Conservation (phyloP, 2,329 filamentous ascomycete species). For the Onygenales sp. region DNA sequence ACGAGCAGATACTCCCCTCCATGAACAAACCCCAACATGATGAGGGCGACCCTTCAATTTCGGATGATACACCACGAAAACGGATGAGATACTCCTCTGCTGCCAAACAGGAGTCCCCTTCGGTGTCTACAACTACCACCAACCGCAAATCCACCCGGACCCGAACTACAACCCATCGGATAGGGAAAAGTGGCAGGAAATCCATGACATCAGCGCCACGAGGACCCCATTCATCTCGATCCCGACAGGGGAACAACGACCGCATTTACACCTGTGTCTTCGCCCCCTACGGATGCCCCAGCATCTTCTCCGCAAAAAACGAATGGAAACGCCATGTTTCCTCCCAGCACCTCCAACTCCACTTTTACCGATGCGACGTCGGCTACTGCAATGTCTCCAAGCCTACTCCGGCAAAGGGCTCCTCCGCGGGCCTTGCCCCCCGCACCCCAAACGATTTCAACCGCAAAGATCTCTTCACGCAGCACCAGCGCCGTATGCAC, state of each 20-base stretch:
- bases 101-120: not conserved
- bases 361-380: constrained; percentile 67
- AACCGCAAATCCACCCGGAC: not conserved
- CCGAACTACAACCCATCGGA: not conserved
- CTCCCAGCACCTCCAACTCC: constrained; percentile 67
- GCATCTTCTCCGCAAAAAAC: constrained; percentile 72
- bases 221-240: not conserved
- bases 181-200: not conserved
- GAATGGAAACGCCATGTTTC: constrained; percentile 89
- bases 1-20: not conserved
- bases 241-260: constrained; percentile 4
- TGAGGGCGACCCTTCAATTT: too few relatives aligned
- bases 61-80: constrained; percentile 2
- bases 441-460: constrained; percentile 62
- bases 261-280: constrained; percentile 64
- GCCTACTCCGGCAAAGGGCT: constrained; percentile 8
- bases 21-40: not conserved
- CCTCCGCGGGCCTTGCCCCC: constrained; percentile 2
- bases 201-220: not conserved
- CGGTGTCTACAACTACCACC: not conserved
- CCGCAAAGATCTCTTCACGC: constrained; percentile 83
- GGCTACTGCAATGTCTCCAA: constrained; percentile 43
- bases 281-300: constrained; percentile 62
- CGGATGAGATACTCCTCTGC: constrained; percentile 1
- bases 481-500: constrained; percentile 84